Base-by-base conservation (phyloP, 108 stramenopile species). In the Aureococcus anophagefferens region DNA sequence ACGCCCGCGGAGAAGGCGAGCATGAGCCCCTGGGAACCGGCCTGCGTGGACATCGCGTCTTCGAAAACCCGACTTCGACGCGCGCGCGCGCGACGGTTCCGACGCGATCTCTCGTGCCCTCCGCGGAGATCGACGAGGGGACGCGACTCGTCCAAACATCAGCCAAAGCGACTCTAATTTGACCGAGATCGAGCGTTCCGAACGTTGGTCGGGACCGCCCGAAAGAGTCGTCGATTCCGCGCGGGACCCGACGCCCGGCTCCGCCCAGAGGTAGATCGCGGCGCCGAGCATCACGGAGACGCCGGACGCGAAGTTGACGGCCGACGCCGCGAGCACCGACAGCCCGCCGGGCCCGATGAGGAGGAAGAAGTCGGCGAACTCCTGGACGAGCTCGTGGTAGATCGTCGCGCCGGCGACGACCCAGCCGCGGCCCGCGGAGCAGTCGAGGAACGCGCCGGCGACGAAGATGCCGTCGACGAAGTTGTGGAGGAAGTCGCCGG, bases 391-490 rank as follows among this genome's bases (percentile, higher is more conserved):
- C 74, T 93, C 92, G 67, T 93, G 92, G 35, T 77, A 80, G 13
- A 93, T 63, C 0, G 92, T 88, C 29, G 84, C 73, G 15, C 77
- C 45, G 13, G 84, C 87, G 33, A 87, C 51, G n/a, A 28, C 25
- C 51, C 51, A 59, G 51, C 30, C 62, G 31, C 32, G 34, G 21
- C 71, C 66, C 21, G 1, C 21, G 21, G 1, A 11, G 70, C 92
- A 93, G 0, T 79, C 63, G n/a, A 78, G 33, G 74, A 90, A 91
- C 25, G 89, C 87, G 62, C 79, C 83, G 32, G 84, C 92, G 65
- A 93, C 78, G 70, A 93, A 90, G 63, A 91, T 72, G 28, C 92
- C 92, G 77, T 93, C 92, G 30, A 80, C 74, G 69, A 90, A 90
- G 85, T 90, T 90, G 76, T 93, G 89, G 71, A 89, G 79, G 28